Conservation (phyloP, 179 eudicot species). For the Beta lomatogona region DNA sequence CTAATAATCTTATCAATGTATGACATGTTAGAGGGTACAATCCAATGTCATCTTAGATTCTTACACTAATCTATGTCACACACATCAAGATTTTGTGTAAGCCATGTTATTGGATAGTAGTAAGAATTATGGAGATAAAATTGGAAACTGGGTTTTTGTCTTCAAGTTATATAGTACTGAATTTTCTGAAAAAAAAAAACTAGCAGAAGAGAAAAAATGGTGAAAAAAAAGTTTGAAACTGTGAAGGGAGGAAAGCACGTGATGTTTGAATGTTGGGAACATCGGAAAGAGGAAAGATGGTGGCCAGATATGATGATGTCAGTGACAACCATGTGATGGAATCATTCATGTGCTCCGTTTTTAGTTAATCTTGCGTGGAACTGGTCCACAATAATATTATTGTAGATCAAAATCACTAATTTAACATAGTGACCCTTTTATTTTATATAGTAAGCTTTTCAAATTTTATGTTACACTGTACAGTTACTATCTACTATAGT, state of each 20-base stretch:
- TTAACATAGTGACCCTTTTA: no score
- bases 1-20: neutral
- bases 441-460: no score
- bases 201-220: neutral
- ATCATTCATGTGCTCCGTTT: constrained; percentile 40
- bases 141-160: constrained; percentile 29
- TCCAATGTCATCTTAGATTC: constrained; percentile 9
- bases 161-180: neutral
- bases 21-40: neutral
- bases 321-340: constrained; percentile 45
- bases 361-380: no score
- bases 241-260: constrained; percentile 37
- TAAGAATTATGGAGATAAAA: constrained; percentile 10
- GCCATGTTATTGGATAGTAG: constrained; percentile 11
- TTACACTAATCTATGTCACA: constrained; percentile 13
- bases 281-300: constrained; percentile 50
- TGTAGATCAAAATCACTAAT: no score
- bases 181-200: neutral
- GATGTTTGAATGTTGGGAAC: constrained; percentile 68
- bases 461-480: no score
- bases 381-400: no score
- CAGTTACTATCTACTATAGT: no score
- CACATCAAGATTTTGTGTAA: constrained; percentile 7
- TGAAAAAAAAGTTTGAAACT: neutral
- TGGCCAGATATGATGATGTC: constrained; percentile 61